phyloP scores from a whole-genome alignment of 176 grass and related monocot genomes.

The Raddia distichophylla region DNA sequence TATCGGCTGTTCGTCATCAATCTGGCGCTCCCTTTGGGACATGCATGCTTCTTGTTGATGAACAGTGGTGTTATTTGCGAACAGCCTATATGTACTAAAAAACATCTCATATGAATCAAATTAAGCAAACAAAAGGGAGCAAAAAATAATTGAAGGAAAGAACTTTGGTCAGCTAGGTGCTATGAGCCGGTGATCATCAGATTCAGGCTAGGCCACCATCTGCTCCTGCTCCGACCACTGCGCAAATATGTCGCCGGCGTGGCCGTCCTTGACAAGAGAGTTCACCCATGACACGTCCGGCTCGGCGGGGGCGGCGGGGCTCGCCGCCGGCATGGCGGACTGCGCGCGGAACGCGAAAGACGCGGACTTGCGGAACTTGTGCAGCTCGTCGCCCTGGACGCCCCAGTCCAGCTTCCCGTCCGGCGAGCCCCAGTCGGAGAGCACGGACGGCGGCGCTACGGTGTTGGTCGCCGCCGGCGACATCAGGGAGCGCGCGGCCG shows the following conservation, averaged over 20 bases:
- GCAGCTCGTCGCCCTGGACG: slow-evolving; percentile 90
- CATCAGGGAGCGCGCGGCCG: slow-evolving; percentile 54
- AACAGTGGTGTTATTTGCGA: slow-evolving; percentile 43
- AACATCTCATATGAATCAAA: slow-evolving; percentile 66
- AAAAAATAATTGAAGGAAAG: slow-evolving; percentile 89
- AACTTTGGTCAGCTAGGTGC: slow-evolving; percentile 75
- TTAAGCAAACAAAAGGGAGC: slow-evolving; percentile 60
- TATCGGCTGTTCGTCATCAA: slow-evolving; percentile 57
- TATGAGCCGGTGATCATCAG: slow-evolving; percentile 40
- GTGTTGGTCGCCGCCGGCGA: slow-evolving; percentile 38
- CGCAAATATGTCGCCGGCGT: slow-evolving; percentile 70
- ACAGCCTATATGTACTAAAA: slow-evolving; percentile 74
- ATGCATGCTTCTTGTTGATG: slow-evolving; percentile 52
- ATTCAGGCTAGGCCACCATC: slow-evolving; percentile 60
- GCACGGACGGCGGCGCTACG: slow-evolving; percentile 45
- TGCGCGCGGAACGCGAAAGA: slow-evolving; percentile 74
- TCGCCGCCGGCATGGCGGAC: slow-evolving; percentile 20
- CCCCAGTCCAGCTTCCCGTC: slow-evolving; percentile 92
- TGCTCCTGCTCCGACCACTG: slow-evolving; percentile 89
- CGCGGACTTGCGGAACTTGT: slow-evolving; percentile 90
- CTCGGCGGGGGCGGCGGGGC: slow-evolving; percentile 35
- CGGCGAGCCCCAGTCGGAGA: slow-evolving; percentile 87
- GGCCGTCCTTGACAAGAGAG: slow-evolving; percentile 74
- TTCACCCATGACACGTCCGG: slow-evolving; percentile 72
- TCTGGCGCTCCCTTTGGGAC: slow-evolving; percentile 80